Percentiles rank a stretch among this genome's conserved stretches.
phyloP scores from a whole-genome alignment of 768 basidiomycete genomes.

The Leucosporidium yakuticum region DNA sequence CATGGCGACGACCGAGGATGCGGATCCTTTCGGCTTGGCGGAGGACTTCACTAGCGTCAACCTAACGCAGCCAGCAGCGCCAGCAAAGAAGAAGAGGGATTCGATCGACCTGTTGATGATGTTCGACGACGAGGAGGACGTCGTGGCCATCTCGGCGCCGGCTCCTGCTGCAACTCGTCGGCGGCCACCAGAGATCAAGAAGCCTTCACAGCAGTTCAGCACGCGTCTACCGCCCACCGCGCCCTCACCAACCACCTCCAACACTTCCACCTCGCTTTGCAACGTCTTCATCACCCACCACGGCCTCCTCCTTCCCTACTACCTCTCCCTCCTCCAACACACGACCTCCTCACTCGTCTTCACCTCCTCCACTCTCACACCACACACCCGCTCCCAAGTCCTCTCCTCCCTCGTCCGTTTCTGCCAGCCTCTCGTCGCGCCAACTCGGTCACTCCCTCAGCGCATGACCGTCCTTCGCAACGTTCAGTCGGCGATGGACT shows the following conservation, averaged over 20 bases:
- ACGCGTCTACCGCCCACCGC: not conserved
- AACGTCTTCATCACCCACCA: conserved; percentile 39
- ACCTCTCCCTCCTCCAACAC: conserved; percentile 50
- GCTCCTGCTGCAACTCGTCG: not conserved
- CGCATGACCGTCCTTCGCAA: conserved; percentile 50
- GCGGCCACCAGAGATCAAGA: not conserved
- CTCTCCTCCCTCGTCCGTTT: conserved; percentile 69
- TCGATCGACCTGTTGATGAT: conserved; percentile 22
- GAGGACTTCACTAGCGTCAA: conserved; percentile 11
- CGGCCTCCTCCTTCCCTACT: conserved; percentile 43
- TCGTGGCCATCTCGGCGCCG: not conserved
- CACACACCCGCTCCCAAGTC: conserved; percentile 48
- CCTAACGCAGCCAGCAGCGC: not conserved
- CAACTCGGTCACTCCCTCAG: conserved; percentile 61
- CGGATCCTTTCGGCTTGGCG: conserved; percentile 29
- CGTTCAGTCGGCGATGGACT: conserved; percentile 71
- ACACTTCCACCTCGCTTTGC: conserved; percentile 4
- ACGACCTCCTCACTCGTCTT: conserved; percentile 61
- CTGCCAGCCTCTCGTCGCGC: conserved; percentile 61
- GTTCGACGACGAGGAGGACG: conserved; percentile 29
- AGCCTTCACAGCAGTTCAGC: not conserved
- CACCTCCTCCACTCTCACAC: conserved; percentile 55
- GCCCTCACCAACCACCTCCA: not conserved
- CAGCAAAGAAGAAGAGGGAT: not conserved
- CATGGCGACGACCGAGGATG: conserved; percentile 5